These are phyloP conservation scores for Anethum foeniculum DNA, from an alignment of 140 eudicot species.

Conservation along the genomic window DNA sequence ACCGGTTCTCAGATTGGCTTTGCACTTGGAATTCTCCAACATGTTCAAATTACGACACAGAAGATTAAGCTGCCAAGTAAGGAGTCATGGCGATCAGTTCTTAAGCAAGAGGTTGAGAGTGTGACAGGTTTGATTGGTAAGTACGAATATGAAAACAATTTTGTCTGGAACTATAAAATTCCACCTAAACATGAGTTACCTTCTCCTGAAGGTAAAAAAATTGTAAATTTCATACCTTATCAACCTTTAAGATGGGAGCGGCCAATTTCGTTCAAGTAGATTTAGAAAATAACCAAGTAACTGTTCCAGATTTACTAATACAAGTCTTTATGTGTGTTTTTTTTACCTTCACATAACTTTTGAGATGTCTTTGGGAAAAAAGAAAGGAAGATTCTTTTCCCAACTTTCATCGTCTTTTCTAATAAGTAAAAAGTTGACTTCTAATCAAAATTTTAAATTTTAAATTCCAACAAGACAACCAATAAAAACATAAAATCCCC, in stretches of 20 bases:
- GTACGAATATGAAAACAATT: conserved; percentile 57
- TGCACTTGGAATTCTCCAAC: conserved; percentile 48
- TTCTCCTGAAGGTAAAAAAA: conserved; percentile 35
- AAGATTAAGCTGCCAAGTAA: conserved; percentile 31
- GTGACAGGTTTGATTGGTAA: conserved; percentile 30
- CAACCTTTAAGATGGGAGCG: conserved; percentile 45
- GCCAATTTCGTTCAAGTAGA: conserved; percentile 36
- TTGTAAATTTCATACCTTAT: conserved; percentile 43
- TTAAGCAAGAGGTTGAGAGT: conserved; percentile 33
- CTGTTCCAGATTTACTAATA: background rate
- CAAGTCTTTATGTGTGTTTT: background rate
- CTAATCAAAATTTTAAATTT: too few relatives aligned
- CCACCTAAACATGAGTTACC: conserved; percentile 55
- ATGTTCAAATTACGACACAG: conserved; percentile 21
- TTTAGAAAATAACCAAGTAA: background rate
- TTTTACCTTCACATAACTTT: background rate
- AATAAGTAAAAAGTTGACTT: too few relatives aligned
- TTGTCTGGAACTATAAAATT: conserved; percentile 53
- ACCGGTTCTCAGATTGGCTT: conserved; percentile 37
- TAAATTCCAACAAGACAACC: background rate
- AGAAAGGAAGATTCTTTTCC: too few relatives aligned
- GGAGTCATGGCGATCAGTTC: conserved; percentile 45
- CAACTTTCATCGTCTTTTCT: too few relatives aligned
- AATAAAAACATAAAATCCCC: too few relatives aligned
- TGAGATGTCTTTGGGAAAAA: too few relatives aligned